A percentile compares a stretch with the other conserved stretches of the same genome.
Conservation (phyloP, 2,329 filamentous ascomycete species). For the Curvularia verruculosa region DNA sequence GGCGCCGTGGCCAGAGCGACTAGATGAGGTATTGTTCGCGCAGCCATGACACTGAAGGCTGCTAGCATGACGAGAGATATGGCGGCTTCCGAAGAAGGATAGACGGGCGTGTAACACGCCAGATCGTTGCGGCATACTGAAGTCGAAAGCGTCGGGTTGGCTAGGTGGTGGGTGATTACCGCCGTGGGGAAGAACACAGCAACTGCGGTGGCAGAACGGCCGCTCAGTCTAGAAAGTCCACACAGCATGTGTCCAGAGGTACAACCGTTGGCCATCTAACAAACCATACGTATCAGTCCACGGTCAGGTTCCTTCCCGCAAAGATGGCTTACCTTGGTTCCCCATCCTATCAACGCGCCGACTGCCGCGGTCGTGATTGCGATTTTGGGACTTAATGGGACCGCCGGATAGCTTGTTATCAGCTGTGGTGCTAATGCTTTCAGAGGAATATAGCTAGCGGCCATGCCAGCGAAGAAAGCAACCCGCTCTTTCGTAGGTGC, state of each 20-base stretch:
- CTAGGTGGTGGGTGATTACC: conserved; percentile 46
- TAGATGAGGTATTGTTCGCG: conserved; percentile 30
- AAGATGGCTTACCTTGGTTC: conserved; percentile 55
- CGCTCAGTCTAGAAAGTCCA: conserved; percentile 57
- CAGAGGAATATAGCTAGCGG: conserved; percentile 53
- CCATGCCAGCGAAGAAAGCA: conserved; percentile 55
- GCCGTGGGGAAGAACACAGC: conserved; percentile 44
- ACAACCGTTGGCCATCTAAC: conserved; percentile 52
- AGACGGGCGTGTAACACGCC: conserved; percentile 57
- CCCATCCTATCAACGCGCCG: conserved; percentile 58
- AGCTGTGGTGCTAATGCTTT: conserved; percentile 53
- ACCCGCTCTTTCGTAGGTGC: conserved; percentile 51
- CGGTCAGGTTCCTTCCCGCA: not conserved
- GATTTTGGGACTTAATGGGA: conserved; percentile 43
- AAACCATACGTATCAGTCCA: conserved; percentile 14
- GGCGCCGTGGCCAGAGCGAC: conserved; percentile 20
- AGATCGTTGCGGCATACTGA: conserved; percentile 44
- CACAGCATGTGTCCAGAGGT: conserved; percentile 64
- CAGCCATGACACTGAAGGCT: conserved; percentile 33
- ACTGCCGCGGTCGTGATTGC: conserved; percentile 50
- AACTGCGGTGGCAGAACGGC: conserved; percentile 57
- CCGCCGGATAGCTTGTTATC: conserved; percentile 52
- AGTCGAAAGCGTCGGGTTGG: conserved; percentile 50
- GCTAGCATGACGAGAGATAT: conserved; percentile 47
- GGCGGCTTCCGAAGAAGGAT: conserved; percentile 43